These are phyloP conservation scores for Clavariopsis aquatica DNA, from an alignment of 495 filamentous ascomycete genomes.

Conservation along the genomic window DNA sequence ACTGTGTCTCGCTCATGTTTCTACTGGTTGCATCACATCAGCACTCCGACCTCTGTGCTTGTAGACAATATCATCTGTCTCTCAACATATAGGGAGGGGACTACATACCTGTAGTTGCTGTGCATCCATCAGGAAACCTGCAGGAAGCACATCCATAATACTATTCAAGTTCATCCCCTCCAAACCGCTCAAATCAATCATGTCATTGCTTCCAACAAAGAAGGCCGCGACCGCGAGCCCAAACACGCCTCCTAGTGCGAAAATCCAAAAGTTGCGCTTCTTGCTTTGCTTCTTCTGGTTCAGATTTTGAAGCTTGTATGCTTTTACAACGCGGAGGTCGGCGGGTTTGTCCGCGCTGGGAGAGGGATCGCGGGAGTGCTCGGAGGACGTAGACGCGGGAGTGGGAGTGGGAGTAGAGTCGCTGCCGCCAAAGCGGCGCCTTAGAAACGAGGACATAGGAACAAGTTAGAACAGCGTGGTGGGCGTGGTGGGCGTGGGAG, in stretches of 20 bases:
- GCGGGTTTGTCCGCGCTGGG: conserved; percentile 28
- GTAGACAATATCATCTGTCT: neutral
- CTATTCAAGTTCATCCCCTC: conserved; percentile 82
- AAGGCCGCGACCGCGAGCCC: conserved; percentile 78
- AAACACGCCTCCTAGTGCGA: conserved; percentile 78
- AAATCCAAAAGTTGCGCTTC: conserved; percentile 70
- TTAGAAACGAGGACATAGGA: conserved; percentile 44
- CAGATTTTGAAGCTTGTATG: conserved; percentile 44
- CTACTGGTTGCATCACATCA: conserved; percentile 45
- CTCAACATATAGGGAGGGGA: neutral
- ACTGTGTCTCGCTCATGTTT: conserved; percentile 83
- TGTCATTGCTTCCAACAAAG: conserved; percentile 80
- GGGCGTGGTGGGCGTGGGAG: neutral
- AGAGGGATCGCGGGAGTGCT: conserved; percentile 25
- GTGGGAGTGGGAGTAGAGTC: conserved; percentile 5
- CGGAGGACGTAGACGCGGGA: too few relatives aligned
- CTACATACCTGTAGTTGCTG: conserved; percentile 71
- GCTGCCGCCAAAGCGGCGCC: conserved; percentile 41
- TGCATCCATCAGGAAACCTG: conserved; percentile 77
- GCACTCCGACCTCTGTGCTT: conserved; percentile 1
- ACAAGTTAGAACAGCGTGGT: neutral
- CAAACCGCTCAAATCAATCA: conserved; percentile 73
- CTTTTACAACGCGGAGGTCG: conserved; percentile 40
- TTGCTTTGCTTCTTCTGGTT: conserved; percentile 54
- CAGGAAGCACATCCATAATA: conserved; percentile 78